A percentile compares a stretch with the other conserved stretches of the same genome.
phyloP scores from a whole-genome alignment of 202 grass and related monocot genomes.

The Schoenoplectus triqueter region DNA sequence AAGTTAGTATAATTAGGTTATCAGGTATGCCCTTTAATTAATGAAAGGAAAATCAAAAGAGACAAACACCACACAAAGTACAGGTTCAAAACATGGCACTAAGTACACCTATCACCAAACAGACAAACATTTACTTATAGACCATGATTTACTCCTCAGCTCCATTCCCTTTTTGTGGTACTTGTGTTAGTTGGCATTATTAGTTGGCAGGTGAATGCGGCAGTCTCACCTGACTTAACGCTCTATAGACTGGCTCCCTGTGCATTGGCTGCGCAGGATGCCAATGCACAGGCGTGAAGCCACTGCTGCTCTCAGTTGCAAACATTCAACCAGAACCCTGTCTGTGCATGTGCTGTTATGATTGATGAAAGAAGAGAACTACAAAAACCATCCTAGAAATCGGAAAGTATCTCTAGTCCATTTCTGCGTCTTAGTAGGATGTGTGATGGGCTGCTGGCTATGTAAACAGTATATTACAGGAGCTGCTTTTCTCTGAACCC shows the following conservation, averaged over 20 bases:
- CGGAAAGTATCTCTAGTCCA: not conserved
- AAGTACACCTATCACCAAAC: conserved; percentile 36
- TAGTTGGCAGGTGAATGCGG: conserved; percentile 73
- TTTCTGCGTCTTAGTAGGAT: not conserved
- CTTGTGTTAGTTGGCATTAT: conserved; percentile 41
- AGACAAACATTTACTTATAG: conserved; percentile 18
- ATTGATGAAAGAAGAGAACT: not conserved
- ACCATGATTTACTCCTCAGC: conserved; percentile 35
- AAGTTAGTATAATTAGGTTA: too few species aligned
- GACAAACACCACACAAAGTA: conserved; percentile 25
- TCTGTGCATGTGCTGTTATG: conserved; percentile 57
- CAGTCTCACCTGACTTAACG: conserved; percentile 47
- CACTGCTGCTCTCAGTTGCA: conserved; percentile 68
- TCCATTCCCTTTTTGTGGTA: conserved; percentile 42
- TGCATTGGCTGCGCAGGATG: conserved; percentile 59
- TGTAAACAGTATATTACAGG: not conserved
- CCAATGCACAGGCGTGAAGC: conserved; percentile 43
- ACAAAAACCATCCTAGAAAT: not conserved
- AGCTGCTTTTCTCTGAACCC: conserved; percentile 4
- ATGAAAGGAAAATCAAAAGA: not conserved
- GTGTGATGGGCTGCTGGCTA: not conserved
- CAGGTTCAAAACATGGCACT: conserved; percentile 22
- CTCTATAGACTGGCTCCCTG: conserved; percentile 62
- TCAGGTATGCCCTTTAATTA: too few species aligned
- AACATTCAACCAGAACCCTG: conserved; percentile 54